Evolutionary conservation across 768 basidiomycete genomes (phyloP).

Genomic region (Psilocybe subaeruginosa): DNA sequence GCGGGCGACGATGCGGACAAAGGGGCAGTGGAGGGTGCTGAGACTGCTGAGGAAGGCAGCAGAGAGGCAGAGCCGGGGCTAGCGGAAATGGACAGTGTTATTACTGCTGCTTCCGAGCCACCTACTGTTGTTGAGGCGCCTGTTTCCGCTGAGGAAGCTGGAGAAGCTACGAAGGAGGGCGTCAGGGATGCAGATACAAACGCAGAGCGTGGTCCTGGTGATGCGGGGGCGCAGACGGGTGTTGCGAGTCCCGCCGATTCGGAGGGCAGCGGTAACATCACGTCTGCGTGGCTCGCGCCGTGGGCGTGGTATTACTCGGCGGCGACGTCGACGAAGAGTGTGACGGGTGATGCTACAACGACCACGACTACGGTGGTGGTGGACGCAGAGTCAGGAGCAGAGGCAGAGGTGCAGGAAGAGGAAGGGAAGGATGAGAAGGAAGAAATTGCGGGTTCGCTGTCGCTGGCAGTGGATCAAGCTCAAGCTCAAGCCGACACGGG

Average conservation of each 20-base stretch:
- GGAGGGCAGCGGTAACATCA: not conserved
- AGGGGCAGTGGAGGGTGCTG: not conserved
- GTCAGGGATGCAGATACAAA: too few relatives aligned
- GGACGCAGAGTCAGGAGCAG: not conserved
- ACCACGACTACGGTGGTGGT: not conserved
- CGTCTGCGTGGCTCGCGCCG: not conserved
- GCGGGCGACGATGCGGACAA: not conserved
- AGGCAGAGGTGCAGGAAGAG: not conserved
- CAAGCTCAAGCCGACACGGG: too few relatives aligned
- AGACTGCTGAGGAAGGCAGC: too few relatives aligned
- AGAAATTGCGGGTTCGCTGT: not conserved
- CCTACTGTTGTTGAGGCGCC: too few relatives aligned
- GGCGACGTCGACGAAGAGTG: not conserved
- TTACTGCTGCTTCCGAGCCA: too few relatives aligned
- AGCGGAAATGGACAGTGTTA: too few relatives aligned
- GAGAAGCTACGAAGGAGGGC: not conserved
- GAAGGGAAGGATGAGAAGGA: not conserved
- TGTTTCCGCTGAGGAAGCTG: too few relatives aligned
- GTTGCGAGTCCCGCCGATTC: not conserved
- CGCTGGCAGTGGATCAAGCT: too few relatives aligned
- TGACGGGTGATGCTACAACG: not conserved
- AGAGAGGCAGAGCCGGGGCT: too few relatives aligned
- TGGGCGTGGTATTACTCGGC: not conserved
- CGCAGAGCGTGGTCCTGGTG: too few relatives aligned
- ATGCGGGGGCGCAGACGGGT: too few relatives aligned